Evolutionary conservation across 129 eudicot species (phyloP).

Genomic region (Chrysanthemum seticuspe): DNA sequence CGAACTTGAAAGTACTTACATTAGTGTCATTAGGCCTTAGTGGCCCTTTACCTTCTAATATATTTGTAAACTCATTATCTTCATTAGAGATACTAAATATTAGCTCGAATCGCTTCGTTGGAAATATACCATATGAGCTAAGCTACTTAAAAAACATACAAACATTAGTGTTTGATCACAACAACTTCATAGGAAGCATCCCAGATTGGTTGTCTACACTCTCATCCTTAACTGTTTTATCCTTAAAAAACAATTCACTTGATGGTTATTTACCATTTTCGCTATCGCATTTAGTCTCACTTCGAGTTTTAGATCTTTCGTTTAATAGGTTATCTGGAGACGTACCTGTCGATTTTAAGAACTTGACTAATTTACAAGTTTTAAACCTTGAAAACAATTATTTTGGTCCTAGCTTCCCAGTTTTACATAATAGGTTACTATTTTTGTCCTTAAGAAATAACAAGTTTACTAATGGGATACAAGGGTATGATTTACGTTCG

Average conservation of each 20-base stretch:
- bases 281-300: conserved; percentile 32
- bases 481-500: conserved; percentile 37
- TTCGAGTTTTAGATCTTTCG: conserved; percentile 57
- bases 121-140: conserved; percentile 49
- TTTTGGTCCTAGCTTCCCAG: conserved; percentile 74
- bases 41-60: conserved; percentile 23
- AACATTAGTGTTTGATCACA: conserved; percentile 65
- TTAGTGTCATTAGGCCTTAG: conserved; percentile 17
- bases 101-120: conserved; percentile 58
- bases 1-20: conserved; percentile 18
- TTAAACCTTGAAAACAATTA: conserved; percentile 54
- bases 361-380: conserved; percentile 67
- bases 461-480: conserved; percentile 43
- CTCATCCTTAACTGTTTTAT: conserved; percentile 49
- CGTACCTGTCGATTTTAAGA: conserved; percentile 53
- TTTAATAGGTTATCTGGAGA: conserved; percentile 50
- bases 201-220: conserved; percentile 57
- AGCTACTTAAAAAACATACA: conserved; percentile 53
- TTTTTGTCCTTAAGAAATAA: conserved; percentile 50
- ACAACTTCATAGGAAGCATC: conserved; percentile 52
- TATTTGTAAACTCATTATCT: conserved; percentile 27
- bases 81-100: conserved; percentile 63
- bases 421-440: conserved; percentile 42
- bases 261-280: conserved; percentile 56
- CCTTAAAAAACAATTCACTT: conserved; percentile 67